Percentiles rank a stretch among this genome's conserved stretches.
phyloP scores from a whole-genome alignment of 768 basidiomycete species.

The Leccinum arenicola region DNA sequence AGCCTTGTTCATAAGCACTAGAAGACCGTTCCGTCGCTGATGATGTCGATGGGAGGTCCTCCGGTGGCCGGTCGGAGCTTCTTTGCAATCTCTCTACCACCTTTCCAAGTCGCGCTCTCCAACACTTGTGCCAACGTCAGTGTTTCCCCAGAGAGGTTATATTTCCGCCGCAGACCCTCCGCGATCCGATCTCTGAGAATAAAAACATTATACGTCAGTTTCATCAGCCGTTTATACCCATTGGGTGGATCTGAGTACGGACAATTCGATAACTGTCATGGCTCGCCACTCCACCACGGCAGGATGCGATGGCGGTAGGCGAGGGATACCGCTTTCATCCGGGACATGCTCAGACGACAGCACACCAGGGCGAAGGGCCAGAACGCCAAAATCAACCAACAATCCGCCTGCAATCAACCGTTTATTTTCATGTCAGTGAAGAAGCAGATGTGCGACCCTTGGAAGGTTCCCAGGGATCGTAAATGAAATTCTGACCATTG shows the following conservation, averaged over 20 bases:
- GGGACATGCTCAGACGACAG: slow-evolving; percentile 50
- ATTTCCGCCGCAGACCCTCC: slow-evolving; percentile 57
- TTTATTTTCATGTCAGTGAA: neutral
- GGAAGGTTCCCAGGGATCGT: neutral
- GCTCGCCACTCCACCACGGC: slow-evolving; percentile 97
- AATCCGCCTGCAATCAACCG: slow-evolving; percentile 63
- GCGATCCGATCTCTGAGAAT: slow-evolving; percentile 76
- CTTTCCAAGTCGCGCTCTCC: slow-evolving; percentile 96
- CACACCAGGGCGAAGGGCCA: slow-evolving; percentile 58
- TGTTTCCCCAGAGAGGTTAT: slow-evolving; percentile 47
- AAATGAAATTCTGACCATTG: slow-evolving; percentile 50
- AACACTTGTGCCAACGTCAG: slow-evolving; percentile 84
- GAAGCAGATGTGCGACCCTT: neutral
- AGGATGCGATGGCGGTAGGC: slow-evolving; percentile 72
- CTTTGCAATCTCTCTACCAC: slow-evolving; percentile 90
- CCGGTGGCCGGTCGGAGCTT: slow-evolving; percentile 66
- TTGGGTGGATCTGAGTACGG: slow-evolving; percentile 28
- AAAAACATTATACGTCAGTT: slow-evolving; percentile 5
- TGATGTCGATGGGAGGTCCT: slow-evolving; percentile 84
- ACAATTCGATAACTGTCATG: slow-evolving; percentile 92
- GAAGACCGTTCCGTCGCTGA: slow-evolving; percentile 83
- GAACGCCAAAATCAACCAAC: slow-evolving; percentile 77
- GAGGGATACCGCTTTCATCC: slow-evolving; percentile 46
- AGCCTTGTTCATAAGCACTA: slow-evolving; percentile 25
- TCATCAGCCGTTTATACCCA: neutral